These are phyloP conservation scores for Metarhizium rileyi DNA, from an alignment of 2,329 filamentous ascomycete species.

Conservation along the genomic window DNA sequence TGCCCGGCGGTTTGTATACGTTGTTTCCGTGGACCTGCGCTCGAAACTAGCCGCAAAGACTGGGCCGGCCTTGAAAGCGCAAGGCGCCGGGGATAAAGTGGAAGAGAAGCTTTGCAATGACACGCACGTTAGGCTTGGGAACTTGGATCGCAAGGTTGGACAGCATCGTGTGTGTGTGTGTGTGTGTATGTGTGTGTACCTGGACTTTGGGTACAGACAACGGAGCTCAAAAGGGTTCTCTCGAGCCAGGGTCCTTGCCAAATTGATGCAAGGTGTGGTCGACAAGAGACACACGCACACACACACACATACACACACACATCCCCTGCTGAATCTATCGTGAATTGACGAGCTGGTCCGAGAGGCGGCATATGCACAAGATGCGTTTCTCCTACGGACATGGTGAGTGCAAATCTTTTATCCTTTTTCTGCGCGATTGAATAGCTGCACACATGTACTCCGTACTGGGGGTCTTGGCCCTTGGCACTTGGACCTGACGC, in stretches of 20 bases:
- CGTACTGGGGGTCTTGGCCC: too few relatives aligned
- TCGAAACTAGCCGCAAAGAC: slow-evolving; percentile 2
- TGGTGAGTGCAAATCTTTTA: neutral
- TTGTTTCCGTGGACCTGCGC: slow-evolving; percentile 7
- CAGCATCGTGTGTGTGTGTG: too few relatives aligned
- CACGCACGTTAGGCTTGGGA: neutral
- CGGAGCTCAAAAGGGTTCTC: neutral
- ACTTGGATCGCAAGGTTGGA: neutral
- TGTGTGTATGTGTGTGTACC: neutral
- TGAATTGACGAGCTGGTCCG: neutral
- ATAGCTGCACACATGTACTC: too few relatives aligned
- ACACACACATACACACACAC: too few relatives aligned
- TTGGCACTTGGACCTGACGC: neutral
- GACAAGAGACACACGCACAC: too few relatives aligned
- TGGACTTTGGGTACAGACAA: neutral
- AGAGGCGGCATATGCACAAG: neutral
- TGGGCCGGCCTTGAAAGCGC: neutral
- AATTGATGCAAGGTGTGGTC: neutral
- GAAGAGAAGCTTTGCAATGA: neutral
- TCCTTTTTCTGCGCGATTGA: neutral
- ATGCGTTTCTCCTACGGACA: neutral
- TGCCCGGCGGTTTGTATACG: slow-evolving; percentile 1
- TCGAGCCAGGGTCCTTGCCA: neutral
- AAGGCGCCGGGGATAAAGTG: slow-evolving; percentile 1
- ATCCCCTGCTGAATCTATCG: neutral